Evolutionary conservation across 1,139 yeast species (phyloP).

Genomic region (Geotrichum fermentans): DNA sequence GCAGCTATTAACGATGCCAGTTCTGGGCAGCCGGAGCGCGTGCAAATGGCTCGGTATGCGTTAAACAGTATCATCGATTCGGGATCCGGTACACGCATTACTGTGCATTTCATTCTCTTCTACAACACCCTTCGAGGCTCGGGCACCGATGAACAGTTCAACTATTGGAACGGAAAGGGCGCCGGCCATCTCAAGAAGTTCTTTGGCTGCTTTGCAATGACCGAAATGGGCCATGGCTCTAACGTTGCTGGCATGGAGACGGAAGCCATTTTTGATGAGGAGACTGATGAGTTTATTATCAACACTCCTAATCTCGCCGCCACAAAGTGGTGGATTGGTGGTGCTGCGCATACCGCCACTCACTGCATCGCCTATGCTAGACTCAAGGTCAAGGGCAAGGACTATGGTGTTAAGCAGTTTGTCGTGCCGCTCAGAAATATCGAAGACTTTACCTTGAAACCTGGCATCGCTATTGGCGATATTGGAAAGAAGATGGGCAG

Average conservation of each 20-base stretch:
- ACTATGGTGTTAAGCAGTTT: conserved; percentile 83
- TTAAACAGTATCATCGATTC: conserved; percentile 48
- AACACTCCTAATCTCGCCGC: conserved; percentile 87
- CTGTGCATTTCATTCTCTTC: conserved; percentile 66
- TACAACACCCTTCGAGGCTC: conserved; percentile 63
- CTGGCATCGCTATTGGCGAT: conserved; percentile 82
- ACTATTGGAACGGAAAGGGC: conserved; percentile 71
- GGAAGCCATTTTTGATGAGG: conserved; percentile 68
- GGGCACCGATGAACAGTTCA: conserved; percentile 55
- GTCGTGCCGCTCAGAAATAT: conserved; percentile 80
- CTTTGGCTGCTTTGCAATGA: conserved; percentile 90
- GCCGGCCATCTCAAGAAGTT: conserved; percentile 57
- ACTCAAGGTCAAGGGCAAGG: conserved; percentile 69
- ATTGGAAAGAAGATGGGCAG: conserved; percentile 91
- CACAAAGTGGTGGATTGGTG: conserved; percentile 97
- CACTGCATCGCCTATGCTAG: conserved; percentile 78
- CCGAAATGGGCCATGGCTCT: conserved; percentile 91
- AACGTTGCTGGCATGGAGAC: conserved; percentile 88
- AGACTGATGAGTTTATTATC: conserved; percentile 60
- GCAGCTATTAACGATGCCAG: conserved; percentile 44
- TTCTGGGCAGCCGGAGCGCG: conserved; percentile 32
- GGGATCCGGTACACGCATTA: conserved; percentile 59
- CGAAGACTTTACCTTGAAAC: conserved; percentile 55
- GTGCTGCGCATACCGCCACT: conserved; percentile 89
- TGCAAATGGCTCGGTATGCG: conserved; percentile 33